These are phyloP conservation scores for Plasmodium chabaudi DNA, from an alignment of 169 alveolate species.

Conservation along the genomic window DNA sequence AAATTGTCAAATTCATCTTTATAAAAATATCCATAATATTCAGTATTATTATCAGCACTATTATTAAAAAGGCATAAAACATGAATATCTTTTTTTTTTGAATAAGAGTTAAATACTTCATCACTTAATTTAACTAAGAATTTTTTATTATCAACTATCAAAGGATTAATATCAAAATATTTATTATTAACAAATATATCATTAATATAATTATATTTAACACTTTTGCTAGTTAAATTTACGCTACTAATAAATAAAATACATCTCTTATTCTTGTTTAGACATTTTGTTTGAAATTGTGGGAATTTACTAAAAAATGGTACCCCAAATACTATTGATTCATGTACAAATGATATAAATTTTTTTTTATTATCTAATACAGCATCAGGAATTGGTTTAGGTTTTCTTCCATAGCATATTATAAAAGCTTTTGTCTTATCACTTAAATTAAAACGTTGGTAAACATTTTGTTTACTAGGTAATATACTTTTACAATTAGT, in stretches of 20 bases:
- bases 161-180: constrained; percentile 42
- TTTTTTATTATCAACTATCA: constrained; percentile 45
- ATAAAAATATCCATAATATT: constrained; percentile 60
- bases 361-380: constrained; percentile 49
- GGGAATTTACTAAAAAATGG: constrained; percentile 74
- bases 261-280: constrained; percentile 70
- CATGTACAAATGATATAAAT: constrained; percentile 45
- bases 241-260: constrained; percentile 23
- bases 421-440: constrained; percentile 44
- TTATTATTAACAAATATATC: constrained; percentile 69
- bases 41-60: background rate
- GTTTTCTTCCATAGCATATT: constrained; percentile 64
- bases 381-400: constrained; percentile 36
- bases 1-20: constrained; percentile 63
- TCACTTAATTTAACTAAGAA: constrained; percentile 53
- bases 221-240: constrained; percentile 11
- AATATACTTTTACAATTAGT: constrained; percentile 52
- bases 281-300: constrained; percentile 70
- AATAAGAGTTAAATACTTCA: constrained; percentile 35
- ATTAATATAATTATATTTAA: constrained; percentile 66
- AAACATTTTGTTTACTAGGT: constrained; percentile 63
- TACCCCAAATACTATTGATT: constrained; percentile 58
- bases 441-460: constrained; percentile 42
- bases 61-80: constrained; percentile 62
- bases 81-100: constrained; percentile 58